Evolutionary conservation across 192 early-diverging fungal species (phyloP), one percentile per base, ranked within the genome.

Genomic region (Rhizoclosmatium globosum): DNA sequence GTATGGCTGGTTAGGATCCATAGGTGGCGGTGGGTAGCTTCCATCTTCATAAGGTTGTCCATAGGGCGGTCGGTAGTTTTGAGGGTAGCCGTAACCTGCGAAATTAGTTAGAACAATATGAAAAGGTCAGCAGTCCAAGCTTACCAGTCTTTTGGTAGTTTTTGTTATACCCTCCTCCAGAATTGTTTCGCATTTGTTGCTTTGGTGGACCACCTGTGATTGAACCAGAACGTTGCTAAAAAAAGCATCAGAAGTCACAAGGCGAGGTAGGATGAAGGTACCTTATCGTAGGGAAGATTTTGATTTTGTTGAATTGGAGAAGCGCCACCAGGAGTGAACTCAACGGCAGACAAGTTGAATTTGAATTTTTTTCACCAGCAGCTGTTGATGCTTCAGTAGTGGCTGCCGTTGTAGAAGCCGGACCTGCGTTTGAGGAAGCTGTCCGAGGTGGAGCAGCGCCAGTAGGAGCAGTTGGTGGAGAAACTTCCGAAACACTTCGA

Each of bases 331-430:
- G 84, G 83, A 2, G 69, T 87, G 64, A 87, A 87, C 67, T 87
- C 86, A 13, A 74, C 72, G 17, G 86, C 86, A 4, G 60, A 64
- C 38, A 80, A 78, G 59, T 85, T 87, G 56, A 85, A 82, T 69
- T 87, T 87, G 78, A 87, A 87, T 47, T 82, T 78, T 43, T 67
- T 66, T 66, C 75, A 13, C 44, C 48, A 47, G 56, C 46, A 70
- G 66, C 53, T 69, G 15, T 44, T 39, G 41, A n/a, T 43, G n/a
- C 56, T 46, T 50, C 11, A 11, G 17, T 48, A 60, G 75, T 4
- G 6, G 21, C 1, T 0, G 64, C 2, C 23, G 58, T 21, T 46
- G 65, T 47, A 43, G 47, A 1, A 11, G 11, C 48, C 0, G 64
- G 65, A 65, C 31, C 31, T 31, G 31, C 0, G 9, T 15, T 72